These are phyloP conservation scores for Arabis alpina DNA, from an alignment of 345 rosid genomes.

Conservation along the genomic window DNA sequence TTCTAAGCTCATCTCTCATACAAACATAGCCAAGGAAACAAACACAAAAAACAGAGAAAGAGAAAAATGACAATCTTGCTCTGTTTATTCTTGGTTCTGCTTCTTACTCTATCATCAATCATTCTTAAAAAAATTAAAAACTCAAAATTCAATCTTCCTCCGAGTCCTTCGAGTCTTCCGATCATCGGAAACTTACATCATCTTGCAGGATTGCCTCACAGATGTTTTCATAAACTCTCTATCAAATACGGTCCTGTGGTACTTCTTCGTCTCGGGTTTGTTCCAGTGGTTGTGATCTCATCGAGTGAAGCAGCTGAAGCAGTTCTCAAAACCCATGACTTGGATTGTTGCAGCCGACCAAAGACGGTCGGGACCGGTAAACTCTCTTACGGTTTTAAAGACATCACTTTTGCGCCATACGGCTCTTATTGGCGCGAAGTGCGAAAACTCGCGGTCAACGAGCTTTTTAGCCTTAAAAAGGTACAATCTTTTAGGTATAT, in stretches of 20 bases:
- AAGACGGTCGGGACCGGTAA: constrained; percentile 32
- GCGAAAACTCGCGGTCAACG: constrained; percentile 44
- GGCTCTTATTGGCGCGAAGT: constrained; percentile 51
- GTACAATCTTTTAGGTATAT: constrained; percentile 45
- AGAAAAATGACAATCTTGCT: constrained; percentile 34
- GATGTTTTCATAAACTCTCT: constrained; percentile 51
- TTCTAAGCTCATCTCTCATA: constrained; percentile 1
- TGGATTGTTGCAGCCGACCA: constrained; percentile 54
- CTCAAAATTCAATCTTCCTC: constrained; percentile 44
- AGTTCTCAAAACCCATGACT: constrained; percentile 52
- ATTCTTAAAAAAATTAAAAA: not conserved
- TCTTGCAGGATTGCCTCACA: constrained; percentile 36
- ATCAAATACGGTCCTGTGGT: constrained; percentile 53
- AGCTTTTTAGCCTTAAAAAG: constrained; percentile 47
- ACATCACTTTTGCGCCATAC: constrained; percentile 51
- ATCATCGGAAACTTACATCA: constrained; percentile 61
- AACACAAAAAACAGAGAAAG: not conserved
- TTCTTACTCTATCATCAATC: constrained; percentile 16
- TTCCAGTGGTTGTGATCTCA: constrained; percentile 46
- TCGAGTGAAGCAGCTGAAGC: constrained; percentile 52
- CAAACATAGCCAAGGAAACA: constrained; percentile 1
- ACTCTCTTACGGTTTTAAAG: constrained; percentile 51
- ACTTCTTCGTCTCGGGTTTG: constrained; percentile 44
- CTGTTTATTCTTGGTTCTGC: constrained; percentile 28
- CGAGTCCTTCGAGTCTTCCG: constrained; percentile 55